These are phyloP conservation scores for Monosporascus sp. DNA, from an alignment of 2,329 filamentous ascomycete species.

Conservation along the genomic window DNA sequence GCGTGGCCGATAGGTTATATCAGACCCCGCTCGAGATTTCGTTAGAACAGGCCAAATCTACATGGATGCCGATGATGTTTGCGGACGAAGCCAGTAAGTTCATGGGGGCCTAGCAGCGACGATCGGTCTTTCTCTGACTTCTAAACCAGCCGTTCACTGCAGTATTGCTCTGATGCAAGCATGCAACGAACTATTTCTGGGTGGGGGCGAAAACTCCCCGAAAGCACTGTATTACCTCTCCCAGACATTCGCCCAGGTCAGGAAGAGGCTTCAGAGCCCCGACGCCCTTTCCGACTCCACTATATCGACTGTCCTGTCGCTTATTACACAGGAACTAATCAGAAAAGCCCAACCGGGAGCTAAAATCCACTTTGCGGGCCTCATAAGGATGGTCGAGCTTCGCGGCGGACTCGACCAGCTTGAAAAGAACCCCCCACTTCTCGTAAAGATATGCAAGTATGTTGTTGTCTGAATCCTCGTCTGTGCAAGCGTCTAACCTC, in stretches of 20 bases:
- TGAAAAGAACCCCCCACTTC: conserved; percentile 7
- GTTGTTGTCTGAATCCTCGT: conserved; percentile 1
- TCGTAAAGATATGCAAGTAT: conserved; percentile 21
- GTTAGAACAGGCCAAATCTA: not conserved
- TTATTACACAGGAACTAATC: not conserved
- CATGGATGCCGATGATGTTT: not conserved
- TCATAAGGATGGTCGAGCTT: conserved; percentile 31
- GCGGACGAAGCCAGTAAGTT: not conserved
- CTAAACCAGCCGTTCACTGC: not conserved
- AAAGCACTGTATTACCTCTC: not conserved
- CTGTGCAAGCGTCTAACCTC: not conserved
- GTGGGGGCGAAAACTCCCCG: not conserved
- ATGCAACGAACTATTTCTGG: not conserved
- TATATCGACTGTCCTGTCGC: not conserved
- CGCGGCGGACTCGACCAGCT: conserved; percentile 19
- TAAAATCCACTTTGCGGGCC: conserved; percentile 26
- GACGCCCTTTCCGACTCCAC: not conserved
- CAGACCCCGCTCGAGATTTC: not conserved
- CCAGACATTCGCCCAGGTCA: not conserved
- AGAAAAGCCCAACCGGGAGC: not conserved
- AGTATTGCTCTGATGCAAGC: not conserved
- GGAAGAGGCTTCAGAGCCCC: not conserved
- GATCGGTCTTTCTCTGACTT: not conserved
- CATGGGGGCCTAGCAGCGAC: not conserved
- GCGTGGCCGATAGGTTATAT: not conserved